Evolutionary conservation across 1,284 basidiomycete species (phyloP).

Genomic region (Melampsora americana): DNA sequence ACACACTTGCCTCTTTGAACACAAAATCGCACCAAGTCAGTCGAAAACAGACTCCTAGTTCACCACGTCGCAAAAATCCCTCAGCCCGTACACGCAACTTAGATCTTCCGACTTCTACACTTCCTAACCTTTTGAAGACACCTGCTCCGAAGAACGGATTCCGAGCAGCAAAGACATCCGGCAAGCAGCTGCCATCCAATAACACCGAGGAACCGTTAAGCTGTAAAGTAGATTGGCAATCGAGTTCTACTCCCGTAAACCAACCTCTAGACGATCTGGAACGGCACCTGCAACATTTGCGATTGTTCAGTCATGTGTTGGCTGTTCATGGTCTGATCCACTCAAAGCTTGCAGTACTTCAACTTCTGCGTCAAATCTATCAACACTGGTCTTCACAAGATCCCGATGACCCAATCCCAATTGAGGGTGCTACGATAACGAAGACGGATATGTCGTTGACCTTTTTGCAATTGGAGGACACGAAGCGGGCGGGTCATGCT

Average conservation of each 20-base stretch:
- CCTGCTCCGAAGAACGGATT: neutral
- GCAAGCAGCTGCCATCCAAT: neutral
- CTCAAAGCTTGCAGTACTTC: constrained; percentile 21
- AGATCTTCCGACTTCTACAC: neutral
- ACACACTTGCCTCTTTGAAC: constrained; percentile 6
- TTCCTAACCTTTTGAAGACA: neutral
- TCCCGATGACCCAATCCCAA: neutral
- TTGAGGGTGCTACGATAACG: constrained; percentile 2
- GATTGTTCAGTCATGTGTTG: constrained; percentile 34
- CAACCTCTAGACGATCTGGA: constrained; percentile 29
- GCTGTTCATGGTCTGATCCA: constrained; percentile 27
- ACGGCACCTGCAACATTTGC: constrained; percentile 29
- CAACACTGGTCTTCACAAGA: neutral
- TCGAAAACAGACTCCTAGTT: neutral
- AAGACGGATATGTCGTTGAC: constrained; percentile 34
- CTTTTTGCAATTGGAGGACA: constrained; percentile 37
- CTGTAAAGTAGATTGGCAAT: neutral
- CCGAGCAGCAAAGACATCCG: neutral
- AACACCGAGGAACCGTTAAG: neutral
- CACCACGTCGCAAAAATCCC: neutral
- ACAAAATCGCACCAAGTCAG: neutral
- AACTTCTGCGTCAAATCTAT: constrained; percentile 8
- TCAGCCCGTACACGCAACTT: neutral
- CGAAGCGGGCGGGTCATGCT: constrained; percentile 15
- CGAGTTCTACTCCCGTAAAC: neutral